Conservation (phyloP, 176 grass and related monocot species). For the Pontederia paniculata region DNA sequence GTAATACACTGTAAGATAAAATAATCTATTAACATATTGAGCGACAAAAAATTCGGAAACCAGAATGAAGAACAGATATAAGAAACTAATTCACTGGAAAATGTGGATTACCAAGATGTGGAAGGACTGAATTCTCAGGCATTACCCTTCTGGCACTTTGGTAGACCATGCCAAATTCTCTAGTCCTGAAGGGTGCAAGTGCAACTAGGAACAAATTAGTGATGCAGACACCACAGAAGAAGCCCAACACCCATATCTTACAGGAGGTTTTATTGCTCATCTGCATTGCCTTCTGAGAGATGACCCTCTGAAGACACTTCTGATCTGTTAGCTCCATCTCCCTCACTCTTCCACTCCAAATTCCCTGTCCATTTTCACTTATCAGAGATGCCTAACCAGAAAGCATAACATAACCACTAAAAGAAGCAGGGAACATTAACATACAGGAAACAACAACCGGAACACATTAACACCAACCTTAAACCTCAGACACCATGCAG, state of each 20-base stretch:
- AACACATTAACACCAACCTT: too few species aligned
- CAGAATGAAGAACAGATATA: not conserved
- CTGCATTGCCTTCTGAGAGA: conserved; percentile 46
- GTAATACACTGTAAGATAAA: too few species aligned
- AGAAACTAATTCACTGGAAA: not conserved
- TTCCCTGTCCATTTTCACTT: too few species aligned
- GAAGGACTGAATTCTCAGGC: conserved; percentile 21
- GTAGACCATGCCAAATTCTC: not conserved
- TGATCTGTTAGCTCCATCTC: conserved; percentile 21
- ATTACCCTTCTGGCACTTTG: conserved; percentile 9
- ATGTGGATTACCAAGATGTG: conserved; percentile 19
- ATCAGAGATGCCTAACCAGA: too few species aligned
- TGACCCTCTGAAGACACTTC: conserved; percentile 33
- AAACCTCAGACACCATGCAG: too few species aligned
- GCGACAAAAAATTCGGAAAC: not conserved
- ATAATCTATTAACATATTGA: not conserved
- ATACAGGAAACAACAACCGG: too few species aligned
- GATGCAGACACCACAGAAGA: conserved; percentile 57
- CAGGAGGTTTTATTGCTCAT: conserved; percentile 30
- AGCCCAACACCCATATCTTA: conserved; percentile 41
- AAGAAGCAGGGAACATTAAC: too few species aligned
- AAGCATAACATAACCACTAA: not conserved
- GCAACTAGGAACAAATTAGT: conserved; percentile 25
- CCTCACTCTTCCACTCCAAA: too few species aligned
- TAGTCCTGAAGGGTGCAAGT: conserved; percentile 13